Percentiles rank a stretch among this genome's conserved stretches.
Conservation (phyloP, 139 green algal species). For the Chlamydomonas asymmetrica region DNA sequence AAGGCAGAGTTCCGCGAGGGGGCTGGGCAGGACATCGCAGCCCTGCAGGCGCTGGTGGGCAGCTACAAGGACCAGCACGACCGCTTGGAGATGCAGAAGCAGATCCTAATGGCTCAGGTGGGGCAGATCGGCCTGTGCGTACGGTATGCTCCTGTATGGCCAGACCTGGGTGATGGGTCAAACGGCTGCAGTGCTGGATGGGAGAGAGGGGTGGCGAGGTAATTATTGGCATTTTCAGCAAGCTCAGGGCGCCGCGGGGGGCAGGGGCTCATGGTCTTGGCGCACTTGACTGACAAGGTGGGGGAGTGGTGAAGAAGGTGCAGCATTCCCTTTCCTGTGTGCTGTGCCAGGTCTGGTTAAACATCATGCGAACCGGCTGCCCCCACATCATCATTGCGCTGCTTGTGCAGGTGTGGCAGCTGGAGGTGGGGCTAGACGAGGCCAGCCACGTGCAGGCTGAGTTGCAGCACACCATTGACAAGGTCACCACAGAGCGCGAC, state of each 20-base stretch:
- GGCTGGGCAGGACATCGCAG: constrained; percentile 45
- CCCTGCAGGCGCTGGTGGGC: constrained; percentile 46
- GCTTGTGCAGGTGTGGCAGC: constrained; percentile 38
- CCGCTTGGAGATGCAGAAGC: constrained; percentile 62
- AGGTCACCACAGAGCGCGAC: too few species aligned
- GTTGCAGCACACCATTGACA: too few species aligned
- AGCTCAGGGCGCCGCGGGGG: neutral
- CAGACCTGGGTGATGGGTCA: too few species aligned
- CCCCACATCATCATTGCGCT: too few species aligned
- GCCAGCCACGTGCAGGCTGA: neutral
- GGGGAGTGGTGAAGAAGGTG: neutral
- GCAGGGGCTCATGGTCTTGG: neutral
- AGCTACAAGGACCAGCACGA: constrained; percentile 51
- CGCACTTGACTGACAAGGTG: neutral
- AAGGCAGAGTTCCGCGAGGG: constrained; percentile 22
- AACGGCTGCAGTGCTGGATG: too few species aligned
- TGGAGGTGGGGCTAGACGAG: constrained; percentile 40
- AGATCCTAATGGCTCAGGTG: constrained; percentile 68
- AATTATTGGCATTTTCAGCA: too few species aligned
- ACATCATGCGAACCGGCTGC: too few species aligned
- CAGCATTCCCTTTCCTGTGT: too few species aligned
- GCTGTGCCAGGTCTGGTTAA: too few species aligned
- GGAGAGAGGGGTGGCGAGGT: too few species aligned
- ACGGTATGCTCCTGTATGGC: too few species aligned
- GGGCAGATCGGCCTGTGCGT: neutral